Evolutionary conservation across 768 basidiomycete species (phyloP).

Genomic region (Russula dissimulans): DNA sequence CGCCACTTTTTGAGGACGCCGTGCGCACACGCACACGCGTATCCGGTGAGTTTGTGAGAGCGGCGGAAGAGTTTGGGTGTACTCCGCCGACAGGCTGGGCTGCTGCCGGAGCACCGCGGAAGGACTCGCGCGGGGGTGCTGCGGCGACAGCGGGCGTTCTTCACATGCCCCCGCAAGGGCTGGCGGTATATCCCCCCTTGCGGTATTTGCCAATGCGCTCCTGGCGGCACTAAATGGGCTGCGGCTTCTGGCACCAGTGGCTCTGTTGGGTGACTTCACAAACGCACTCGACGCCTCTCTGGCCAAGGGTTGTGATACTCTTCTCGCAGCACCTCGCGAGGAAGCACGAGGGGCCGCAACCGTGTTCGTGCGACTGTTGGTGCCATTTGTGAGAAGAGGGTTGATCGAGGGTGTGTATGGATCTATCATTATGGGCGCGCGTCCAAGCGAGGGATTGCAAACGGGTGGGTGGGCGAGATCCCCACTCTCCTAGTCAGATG

Average conservation of each 20-base stretch:
- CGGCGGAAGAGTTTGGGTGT: slow-evolving; percentile 23
- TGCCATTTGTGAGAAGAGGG: slow-evolving; percentile 64
- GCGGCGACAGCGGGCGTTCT: slow-evolving; percentile 23
- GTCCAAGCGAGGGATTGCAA: neutral
- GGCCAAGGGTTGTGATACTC: slow-evolving; percentile 33
- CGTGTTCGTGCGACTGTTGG: slow-evolving; percentile 51
- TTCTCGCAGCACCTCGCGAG: slow-evolving; percentile 30
- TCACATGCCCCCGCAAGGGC: slow-evolving; percentile 61
- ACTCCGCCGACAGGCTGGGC: slow-evolving; percentile 7
- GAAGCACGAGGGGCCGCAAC: slow-evolving; percentile 35
- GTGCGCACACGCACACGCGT: slow-evolving; percentile 53
- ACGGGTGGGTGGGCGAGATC: neutral
- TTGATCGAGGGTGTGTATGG: slow-evolving; percentile 72
- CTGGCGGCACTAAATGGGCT: slow-evolving; percentile 70
- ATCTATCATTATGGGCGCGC: slow-evolving; percentile 8
- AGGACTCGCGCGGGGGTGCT: slow-evolving; percentile 15
- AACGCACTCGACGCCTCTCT: slow-evolving; percentile 45
- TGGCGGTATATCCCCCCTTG: slow-evolving; percentile 70
- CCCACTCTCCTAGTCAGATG: neutral
- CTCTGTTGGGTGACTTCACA: slow-evolving; percentile 42
- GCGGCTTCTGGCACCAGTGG: slow-evolving; percentile 67
- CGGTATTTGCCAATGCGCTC: slow-evolving; percentile 58
- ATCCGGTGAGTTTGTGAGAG: slow-evolving; percentile 39
- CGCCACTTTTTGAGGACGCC: slow-evolving; percentile 55
- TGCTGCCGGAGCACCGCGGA: slow-evolving; percentile 16